phyloP scores from a whole-genome alignment of 306 rosid genomes.

The Pueraria montana region DNA sequence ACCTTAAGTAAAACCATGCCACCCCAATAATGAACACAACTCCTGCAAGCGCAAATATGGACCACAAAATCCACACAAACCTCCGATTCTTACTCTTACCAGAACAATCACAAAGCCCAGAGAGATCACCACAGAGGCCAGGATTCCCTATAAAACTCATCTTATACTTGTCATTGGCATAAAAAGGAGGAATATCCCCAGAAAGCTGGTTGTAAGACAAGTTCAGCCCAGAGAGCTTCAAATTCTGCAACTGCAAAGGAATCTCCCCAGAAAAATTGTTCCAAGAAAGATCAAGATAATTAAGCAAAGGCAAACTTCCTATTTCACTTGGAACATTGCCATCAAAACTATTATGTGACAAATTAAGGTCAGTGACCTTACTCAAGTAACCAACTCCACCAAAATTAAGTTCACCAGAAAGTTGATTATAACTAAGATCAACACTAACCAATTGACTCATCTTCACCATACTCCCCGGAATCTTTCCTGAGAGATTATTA shows the following conservation, averaged over 20 bases:
- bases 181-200: slow-evolving; percentile 69
- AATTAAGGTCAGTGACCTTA: slow-evolving; percentile 63
- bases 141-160: slow-evolving; percentile 70
- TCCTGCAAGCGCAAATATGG: slow-evolving; percentile 64
- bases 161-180: slow-evolving; percentile 56
- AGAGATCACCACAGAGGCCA: slow-evolving; percentile 63
- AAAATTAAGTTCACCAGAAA: slow-evolving; percentile 60
- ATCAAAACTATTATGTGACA: slow-evolving; percentile 62
- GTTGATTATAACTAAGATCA: slow-evolving; percentile 66
- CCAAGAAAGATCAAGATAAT: slow-evolving; percentile 75
- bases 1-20: slow-evolving; percentile 62
- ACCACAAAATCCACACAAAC: slow-evolving; percentile 56
- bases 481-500: slow-evolving; percentile 58
- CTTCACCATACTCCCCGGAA: slow-evolving; percentile 58
- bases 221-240: slow-evolving; percentile 70
- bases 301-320: slow-evolving; percentile 67
- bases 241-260: slow-evolving; percentile 64
- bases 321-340: slow-evolving; percentile 70
- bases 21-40: slow-evolving; percentile 64
- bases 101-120: slow-evolving; percentile 50
- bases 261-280: slow-evolving; percentile 69
- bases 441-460: slow-evolving; percentile 60
- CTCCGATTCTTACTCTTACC: slow-evolving; percentile 46
- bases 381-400: slow-evolving; percentile 49
- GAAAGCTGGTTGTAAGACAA: slow-evolving; percentile 67